A percentile compares a stretch with the other conserved stretches of the same genome.
phyloP scores from a whole-genome alignment of 1,284 basidiomycete species.

The Pholiota adiposa region DNA sequence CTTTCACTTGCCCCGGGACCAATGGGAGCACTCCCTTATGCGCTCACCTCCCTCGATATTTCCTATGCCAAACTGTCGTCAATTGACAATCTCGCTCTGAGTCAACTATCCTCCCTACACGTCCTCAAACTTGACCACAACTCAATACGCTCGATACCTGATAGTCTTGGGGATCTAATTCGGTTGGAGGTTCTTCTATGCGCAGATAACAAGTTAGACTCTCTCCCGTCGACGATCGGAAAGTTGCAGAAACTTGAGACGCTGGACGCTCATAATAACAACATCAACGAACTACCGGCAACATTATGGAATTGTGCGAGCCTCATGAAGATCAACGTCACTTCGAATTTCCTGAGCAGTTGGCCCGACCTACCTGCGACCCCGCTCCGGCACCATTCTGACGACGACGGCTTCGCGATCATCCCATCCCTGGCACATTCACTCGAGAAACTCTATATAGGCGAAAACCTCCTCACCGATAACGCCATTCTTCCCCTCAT shows the following conservation, averaged over 20 bases:
- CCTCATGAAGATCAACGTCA: conserved; percentile 81
- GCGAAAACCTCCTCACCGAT: conserved; percentile 89
- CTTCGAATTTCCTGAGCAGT: conserved; percentile 83
- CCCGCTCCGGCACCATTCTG: background rate
- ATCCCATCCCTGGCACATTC: conserved; percentile 75
- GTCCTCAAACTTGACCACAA: conserved; percentile 85
- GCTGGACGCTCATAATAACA: conserved; percentile 93
- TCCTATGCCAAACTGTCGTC: conserved; percentile 91
- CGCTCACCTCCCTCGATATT: conserved; percentile 84
- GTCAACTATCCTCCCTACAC: conserved; percentile 74
- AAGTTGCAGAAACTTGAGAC: conserved; percentile 76
- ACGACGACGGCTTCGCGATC: conserved; percentile 29
- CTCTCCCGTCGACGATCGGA: conserved; percentile 84
- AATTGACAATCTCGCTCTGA: conserved; percentile 76
- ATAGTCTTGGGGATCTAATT: conserved; percentile 78
- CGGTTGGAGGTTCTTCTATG: conserved; percentile 81
- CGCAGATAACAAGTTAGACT: conserved; percentile 87
- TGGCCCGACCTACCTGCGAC: conserved; percentile 72
- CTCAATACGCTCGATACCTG: conserved; percentile 84
- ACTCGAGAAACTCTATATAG: conserved; percentile 82
- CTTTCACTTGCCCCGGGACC: conserved; percentile 70
- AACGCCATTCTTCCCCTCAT: conserved; percentile 80
- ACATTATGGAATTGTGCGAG: conserved; percentile 87
- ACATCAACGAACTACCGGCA: conserved; percentile 77
- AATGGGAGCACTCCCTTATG: conserved; percentile 53